These are phyloP conservation scores for Marasmius sp. DNA, from an alignment of 1,284 basidiomycete genomes.

Conservation along the genomic window DNA sequence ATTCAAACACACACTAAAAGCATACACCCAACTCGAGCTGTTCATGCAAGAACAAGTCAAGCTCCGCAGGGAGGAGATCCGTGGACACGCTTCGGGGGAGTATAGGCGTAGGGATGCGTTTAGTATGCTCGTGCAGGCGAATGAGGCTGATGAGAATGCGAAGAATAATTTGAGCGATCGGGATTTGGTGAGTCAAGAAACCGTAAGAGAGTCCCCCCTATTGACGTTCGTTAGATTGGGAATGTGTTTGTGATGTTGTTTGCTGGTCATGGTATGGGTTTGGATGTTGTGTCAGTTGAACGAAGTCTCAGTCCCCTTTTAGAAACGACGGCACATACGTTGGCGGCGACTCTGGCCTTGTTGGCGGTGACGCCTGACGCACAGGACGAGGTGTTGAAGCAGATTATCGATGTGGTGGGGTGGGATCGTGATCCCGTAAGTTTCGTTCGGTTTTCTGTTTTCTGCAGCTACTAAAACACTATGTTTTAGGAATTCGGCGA, in stretches of 20 bases:
- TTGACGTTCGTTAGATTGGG: slow-evolving; percentile 15
- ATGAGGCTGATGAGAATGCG: slow-evolving; percentile 13
- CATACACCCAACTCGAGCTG: slow-evolving; percentile 8
- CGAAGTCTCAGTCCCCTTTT: no score
- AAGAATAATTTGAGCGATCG: slow-evolving; percentile 14
- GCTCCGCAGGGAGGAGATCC: slow-evolving; percentile 1
- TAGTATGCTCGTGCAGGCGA: slow-evolving; percentile 16
- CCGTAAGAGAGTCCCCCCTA: no score
- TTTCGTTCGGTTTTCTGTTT: neutral
- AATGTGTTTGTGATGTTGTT: slow-evolving; percentile 20
- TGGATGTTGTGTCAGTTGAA: no score
- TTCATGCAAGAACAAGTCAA: slow-evolving; percentile 16
- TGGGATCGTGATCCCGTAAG: slow-evolving; percentile 12
- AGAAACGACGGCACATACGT: slow-evolving; percentile 20
- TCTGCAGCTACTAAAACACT: neutral
- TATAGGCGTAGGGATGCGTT: slow-evolving; percentile 10
- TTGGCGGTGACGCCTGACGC: slow-evolving; percentile 19
- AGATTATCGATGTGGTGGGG: slow-evolving; percentile 12
- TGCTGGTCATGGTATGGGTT: slow-evolving; percentile 23
- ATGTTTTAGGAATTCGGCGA: slow-evolving; percentile 13
- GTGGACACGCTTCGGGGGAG: neutral
- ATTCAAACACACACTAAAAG: slow-evolving; percentile 16
- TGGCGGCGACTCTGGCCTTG: slow-evolving; percentile 18
- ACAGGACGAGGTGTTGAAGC: slow-evolving; percentile 18
- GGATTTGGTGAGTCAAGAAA: slow-evolving; percentile 12